Conservation (phyloP, 192 early-diverging fungal genomes). For the Cetraspora pellucida region DNA sequence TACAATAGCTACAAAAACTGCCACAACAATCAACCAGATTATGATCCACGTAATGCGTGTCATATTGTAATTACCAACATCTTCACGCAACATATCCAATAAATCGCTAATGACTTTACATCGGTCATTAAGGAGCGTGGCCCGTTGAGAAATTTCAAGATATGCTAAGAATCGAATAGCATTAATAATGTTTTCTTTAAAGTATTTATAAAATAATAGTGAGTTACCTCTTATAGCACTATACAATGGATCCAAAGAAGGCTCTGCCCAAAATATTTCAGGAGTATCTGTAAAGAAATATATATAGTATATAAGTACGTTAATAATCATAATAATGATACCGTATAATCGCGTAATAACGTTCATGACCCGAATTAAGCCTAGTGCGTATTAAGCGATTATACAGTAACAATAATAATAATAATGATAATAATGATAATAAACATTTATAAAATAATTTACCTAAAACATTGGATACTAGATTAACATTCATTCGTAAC, state of each 20-base stretch:
- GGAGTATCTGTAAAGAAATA: constrained; percentile 57
- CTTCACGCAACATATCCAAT: constrained; percentile 63
- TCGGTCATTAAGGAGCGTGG: constrained; percentile 62
- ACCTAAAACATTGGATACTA: constrained; percentile 82
- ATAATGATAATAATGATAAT: background rate
- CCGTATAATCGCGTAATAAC: too few relatives aligned
- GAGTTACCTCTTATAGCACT: constrained; percentile 69
- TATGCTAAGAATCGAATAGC: constrained; percentile 51
- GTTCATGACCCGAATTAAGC: too few relatives aligned
- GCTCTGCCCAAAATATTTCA: constrained; percentile 84
- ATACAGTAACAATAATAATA: too few relatives aligned
- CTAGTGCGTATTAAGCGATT: too few relatives aligned
- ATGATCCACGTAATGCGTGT: constrained; percentile 64
- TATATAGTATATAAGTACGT: background rate
- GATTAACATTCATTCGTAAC: constrained; percentile 80
- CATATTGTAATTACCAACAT: constrained; percentile 58
- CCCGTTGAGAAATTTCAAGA: constrained; percentile 66
- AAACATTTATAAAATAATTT: constrained; percentile 30
- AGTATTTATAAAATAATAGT: background rate
- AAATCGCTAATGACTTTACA: constrained; percentile 61
- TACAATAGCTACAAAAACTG: constrained; percentile 42
- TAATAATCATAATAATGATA: too few relatives aligned
- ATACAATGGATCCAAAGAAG: constrained; percentile 74
- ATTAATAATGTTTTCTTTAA: background rate
- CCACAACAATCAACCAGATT: constrained; percentile 62